These are phyloP conservation scores for Arctium minus DNA, from an alignment of 129 eudicot species.

Conservation along the genomic window DNA sequence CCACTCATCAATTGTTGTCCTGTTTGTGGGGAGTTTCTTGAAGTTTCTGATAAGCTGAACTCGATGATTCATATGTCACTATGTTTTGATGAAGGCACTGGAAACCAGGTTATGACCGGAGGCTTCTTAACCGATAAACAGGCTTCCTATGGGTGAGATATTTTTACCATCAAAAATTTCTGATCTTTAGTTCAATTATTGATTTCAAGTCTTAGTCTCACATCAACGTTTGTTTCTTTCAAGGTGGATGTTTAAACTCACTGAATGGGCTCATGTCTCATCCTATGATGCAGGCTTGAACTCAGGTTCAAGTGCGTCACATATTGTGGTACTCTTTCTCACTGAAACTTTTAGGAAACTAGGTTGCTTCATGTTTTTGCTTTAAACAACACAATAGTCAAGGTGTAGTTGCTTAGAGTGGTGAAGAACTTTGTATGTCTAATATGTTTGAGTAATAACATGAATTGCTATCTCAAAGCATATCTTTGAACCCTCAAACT, in stretches of 20 bases:
- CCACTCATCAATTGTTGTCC: constrained; percentile 85
- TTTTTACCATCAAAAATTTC: background rate
- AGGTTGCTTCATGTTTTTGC: background rate
- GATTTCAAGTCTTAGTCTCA: constrained; percentile 7
- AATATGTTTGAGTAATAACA: background rate
- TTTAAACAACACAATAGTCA: background rate
- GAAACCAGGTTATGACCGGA: constrained; percentile 90
- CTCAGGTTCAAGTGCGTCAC: constrained; percentile 83
- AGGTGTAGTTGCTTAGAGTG: background rate
- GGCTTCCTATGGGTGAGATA: constrained; percentile 83
- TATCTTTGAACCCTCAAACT: background rate
- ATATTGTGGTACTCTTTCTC: constrained; percentile 68
- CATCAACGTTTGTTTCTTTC: constrained; percentile 19
- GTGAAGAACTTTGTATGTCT: background rate
- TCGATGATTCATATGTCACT: constrained; percentile 83
- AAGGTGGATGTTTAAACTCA: constrained; percentile 97
- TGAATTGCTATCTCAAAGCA: background rate
- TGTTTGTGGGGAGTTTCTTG: constrained; percentile 87
- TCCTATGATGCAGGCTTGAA: constrained; percentile 79
- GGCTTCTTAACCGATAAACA: constrained; percentile 97
- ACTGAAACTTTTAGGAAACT: background rate
- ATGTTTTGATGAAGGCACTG: constrained; percentile 98
- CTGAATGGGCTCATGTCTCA: constrained; percentile 97
- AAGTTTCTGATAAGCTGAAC: constrained; percentile 62
- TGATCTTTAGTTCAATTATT: background rate